A percentile compares a stretch with the other conserved stretches of the same genome.
These are phyloP conservation scores for Solanum rostratum DNA, from an alignment of 257 asterid species.

Conservation along the genomic window DNA sequence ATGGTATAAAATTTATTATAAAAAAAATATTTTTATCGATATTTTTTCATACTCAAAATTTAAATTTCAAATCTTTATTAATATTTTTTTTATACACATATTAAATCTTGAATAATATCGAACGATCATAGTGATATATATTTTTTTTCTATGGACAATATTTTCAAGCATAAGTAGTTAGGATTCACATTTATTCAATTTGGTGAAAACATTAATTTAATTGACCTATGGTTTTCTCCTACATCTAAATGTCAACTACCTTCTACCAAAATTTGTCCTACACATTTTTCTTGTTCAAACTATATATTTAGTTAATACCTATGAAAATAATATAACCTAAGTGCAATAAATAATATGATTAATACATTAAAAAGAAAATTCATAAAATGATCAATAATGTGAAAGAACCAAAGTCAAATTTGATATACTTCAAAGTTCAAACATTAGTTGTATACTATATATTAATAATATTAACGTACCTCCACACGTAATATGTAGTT, in stretches of 20 bases:
- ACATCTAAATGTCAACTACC: neutral
- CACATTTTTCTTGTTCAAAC: neutral
- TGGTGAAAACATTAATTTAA: neutral
- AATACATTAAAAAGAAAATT: neutral
- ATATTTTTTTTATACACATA: neutral
- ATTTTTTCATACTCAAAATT: too few species aligned
- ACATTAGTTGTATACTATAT: neutral
- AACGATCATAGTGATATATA: neutral
- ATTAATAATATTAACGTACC: neutral
- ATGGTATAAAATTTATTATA: too few species aligned
- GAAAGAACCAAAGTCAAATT: neutral
- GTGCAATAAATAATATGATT: neutral
- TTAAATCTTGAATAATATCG: neutral
- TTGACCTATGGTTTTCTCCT: neutral
- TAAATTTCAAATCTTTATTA: fast-evolving
- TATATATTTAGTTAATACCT: neutral
- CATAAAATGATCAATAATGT: neutral
- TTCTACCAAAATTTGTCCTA: neutral
- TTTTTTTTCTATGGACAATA: neutral
- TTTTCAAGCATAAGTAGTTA: neutral
- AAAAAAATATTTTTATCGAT: fast-evolving
- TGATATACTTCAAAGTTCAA: neutral
- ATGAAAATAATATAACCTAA: neutral
- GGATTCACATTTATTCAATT: neutral
- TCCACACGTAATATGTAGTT: neutral